A percentile compares a stretch with the other conserved stretches of the same genome.
Conservation (phyloP, 305 asterid species). For the Fraxinus dipetala region DNA sequence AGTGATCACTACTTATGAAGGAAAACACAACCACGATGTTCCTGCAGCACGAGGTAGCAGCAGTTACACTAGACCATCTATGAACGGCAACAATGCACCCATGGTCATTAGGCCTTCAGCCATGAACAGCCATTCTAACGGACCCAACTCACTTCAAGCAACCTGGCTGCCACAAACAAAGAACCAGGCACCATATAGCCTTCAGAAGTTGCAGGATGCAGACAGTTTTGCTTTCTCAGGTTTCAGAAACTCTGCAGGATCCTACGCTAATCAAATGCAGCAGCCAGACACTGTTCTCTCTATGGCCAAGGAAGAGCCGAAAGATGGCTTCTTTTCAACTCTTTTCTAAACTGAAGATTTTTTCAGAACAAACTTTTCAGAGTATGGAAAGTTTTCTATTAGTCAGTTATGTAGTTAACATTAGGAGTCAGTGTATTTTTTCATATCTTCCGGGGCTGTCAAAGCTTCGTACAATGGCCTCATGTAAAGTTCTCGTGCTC, state of each 20-base stretch:
- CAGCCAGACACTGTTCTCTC: constrained; percentile 23
- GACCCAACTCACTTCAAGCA: constrained; percentile 20
- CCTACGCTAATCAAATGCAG: constrained; percentile 40
- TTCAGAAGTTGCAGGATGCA: constrained; percentile 44
- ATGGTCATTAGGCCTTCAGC: constrained; percentile 33
- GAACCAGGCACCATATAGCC: constrained; percentile 31
- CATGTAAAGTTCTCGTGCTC: constrained; percentile 18
- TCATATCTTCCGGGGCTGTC: constrained; percentile 28
- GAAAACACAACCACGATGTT: constrained; percentile 27
- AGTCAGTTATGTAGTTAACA: constrained; percentile 19
- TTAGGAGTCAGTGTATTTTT: constrained; percentile 28
- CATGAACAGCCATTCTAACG: constrained; percentile 28
- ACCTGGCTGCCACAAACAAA: constrained; percentile 26
- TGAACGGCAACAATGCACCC: constrained; percentile 28
- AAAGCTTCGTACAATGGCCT: constrained; percentile 16
- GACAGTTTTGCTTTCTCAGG: constrained; percentile 29
- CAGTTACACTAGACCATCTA: constrained; percentile 26
- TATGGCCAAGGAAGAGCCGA: constrained; percentile 34
- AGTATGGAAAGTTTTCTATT: constrained; percentile 5
- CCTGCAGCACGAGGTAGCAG: constrained; percentile 22
- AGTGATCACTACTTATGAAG: constrained; percentile 24
- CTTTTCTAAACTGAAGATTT: constrained; percentile 23
- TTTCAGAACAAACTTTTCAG: neutral
- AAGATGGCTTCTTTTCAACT: constrained; percentile 31
- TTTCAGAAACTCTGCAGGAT: constrained; percentile 32